Base-by-base conservation (phyloP, 495 filamentous ascomycete genomes). In the Penicillium canescens region DNA sequence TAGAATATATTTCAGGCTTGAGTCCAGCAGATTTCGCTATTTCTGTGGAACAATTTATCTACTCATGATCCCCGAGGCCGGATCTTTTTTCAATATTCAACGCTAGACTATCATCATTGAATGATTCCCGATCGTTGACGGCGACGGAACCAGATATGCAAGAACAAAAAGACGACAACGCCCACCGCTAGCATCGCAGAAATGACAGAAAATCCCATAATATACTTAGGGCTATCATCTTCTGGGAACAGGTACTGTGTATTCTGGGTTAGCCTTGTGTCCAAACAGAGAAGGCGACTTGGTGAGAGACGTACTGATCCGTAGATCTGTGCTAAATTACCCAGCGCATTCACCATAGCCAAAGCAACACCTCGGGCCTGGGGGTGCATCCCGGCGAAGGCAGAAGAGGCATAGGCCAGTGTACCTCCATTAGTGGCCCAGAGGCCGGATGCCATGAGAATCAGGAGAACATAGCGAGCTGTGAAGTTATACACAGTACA, bases 281-380 rank as follows among this genome's bases (percentile, higher is more conserved):
- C 13, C 13, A 9, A 18, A 20, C 0, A 28, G 24, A 3, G 8
- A 10, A 18, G 35, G 1, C 18, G 18, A 18, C 18, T 18, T 18
- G 1, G 26, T 28, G n/a, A 24, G 14, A 18, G 18, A 52, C 60
- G n/a, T 42, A 63, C 60, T 9, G 62, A 59, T 24, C 79, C 78
- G 58, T 82, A 84, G 2, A 84, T 76, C 42, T 76, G 73, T 2
- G 76, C 72, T 35, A 80, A 52, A 47, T 81, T 81, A 10, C 77
- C 77, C 41, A 80, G 60, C 0, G 72, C 73, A 57, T 80, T 79
- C 4, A 80, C 71, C 45, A 82, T 56, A 0, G 74, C 80, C 13
- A 82, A 52, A 39, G 65, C 62, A 12, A 81, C 69, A 43, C 71
- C 79, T 33, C 78, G 50, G 1, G 59, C 53, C 26, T 68, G 53